These are phyloP conservation scores for Withania somnifera DNA, from an alignment of 305 asterid species.

Conservation along the genomic window DNA sequence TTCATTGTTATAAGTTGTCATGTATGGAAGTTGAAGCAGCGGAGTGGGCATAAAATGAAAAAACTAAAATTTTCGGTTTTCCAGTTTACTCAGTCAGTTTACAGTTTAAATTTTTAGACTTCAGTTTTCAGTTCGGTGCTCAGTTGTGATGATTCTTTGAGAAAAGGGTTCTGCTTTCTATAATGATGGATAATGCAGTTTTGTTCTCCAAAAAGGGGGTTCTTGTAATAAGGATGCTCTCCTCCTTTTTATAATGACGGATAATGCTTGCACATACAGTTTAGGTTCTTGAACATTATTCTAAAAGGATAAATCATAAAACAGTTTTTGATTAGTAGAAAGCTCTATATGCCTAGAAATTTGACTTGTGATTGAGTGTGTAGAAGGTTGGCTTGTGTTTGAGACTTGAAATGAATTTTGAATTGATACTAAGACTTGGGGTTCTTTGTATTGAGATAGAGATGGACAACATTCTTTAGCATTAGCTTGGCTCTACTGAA, in stretches of 20 bases:
- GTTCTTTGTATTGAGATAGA: not conserved
- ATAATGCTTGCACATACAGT: not conserved
- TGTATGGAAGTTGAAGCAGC: not conserved
- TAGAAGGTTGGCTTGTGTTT: not conserved
- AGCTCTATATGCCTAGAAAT: not conserved
- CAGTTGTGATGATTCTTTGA: not conserved
- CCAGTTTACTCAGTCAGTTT: too few relatives aligned
- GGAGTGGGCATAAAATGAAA: too few relatives aligned
- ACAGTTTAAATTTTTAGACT: too few relatives aligned
- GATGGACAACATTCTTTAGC: not conserved
- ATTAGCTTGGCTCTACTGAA: not conserved
- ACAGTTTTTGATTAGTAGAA: not conserved
- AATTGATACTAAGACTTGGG: not conserved
- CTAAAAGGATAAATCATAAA: not conserved
- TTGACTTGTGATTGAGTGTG: not conserved
- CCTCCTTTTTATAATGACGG: not conserved
- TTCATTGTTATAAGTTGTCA: not conserved
- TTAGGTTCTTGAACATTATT: not conserved
- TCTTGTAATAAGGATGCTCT: not conserved
- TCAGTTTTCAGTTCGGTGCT: not conserved
- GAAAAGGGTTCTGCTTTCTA: not conserved
- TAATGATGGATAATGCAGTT: not conserved
- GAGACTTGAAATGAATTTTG: not conserved
- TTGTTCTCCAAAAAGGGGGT: not conserved
- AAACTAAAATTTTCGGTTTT: too few relatives aligned